Base-by-base conservation (phyloP, 176 grass and related monocot genomes). In the Lolium rigidum region DNA sequence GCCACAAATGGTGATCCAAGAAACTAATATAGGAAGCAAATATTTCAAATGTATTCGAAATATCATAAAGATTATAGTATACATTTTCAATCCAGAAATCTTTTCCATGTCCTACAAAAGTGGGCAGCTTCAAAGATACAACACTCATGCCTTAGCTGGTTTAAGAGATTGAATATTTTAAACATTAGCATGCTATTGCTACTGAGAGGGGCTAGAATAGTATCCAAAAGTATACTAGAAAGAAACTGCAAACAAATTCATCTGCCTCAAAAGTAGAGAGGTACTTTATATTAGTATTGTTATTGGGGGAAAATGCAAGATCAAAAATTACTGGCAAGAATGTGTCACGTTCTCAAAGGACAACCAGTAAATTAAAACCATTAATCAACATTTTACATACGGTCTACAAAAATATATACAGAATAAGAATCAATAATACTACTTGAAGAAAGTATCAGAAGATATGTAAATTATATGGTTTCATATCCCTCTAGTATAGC, bases 381-480 rank as follows among this genome's bases (percentile, higher is more conserved):
- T 57, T 31, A 87, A 75, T 8, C 35, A 80, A 26, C 52, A 73
- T 41, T 80, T 49, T 74, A 16, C 80, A 80, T 3, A 72, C 0
- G 0, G 58, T 2, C 55, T 59, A 35, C 78, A 75, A 51, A 11
- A 31, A 82, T 39, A 3, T 22, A 77, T 10, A 55, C 21, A 22
- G 22, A 39, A 78, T 85, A 76, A 72, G 20, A 86, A 77, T 4
- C 16, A 52, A 63, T 13, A 90, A 64, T 78, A 57, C 28, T 49
- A 58, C 18, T 65, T 12, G 12, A 76, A 64, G 2, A 3, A 72
- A 79, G 38, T 55, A 49, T 21, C 48, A 63, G 35, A 14, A 47
- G 16, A 83, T 41, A 77, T 28, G 88, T 73, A 99, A 86, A 90
- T 99, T 99, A 89, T 99, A 96, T 15, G 97, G 97, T 80, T 99